Evolutionary conservation across 2,329 filamentous ascomycete genomes (phyloP).

Genomic region (Amesomyces nigricolor): DNA sequence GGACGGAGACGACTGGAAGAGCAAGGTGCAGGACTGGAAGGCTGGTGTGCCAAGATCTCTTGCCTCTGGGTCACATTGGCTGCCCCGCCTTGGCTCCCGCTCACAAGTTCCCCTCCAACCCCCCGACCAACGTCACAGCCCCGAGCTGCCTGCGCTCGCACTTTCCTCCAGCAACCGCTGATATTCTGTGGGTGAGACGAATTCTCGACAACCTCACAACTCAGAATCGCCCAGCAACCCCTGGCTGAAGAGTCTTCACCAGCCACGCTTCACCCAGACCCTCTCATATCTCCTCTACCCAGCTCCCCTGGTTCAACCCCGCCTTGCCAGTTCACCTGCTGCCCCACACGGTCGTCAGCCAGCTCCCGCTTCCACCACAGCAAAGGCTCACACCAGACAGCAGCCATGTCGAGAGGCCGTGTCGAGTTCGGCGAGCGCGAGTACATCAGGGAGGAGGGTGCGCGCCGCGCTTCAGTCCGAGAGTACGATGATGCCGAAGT

Average conservation of each 20-base stretch:
- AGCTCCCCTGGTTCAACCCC: not conserved
- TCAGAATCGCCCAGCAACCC: not conserved
- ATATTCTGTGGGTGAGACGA: conserved; percentile 2
- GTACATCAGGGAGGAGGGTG: conserved; percentile 35
- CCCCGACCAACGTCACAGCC: conserved; percentile 24
- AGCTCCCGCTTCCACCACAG: conserved; percentile 4
- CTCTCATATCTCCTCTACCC: not conserved
- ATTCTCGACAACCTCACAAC: not conserved
- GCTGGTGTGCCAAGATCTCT: conserved; percentile 21
- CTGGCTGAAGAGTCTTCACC: not conserved
- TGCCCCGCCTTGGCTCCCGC: conserved; percentile 22
- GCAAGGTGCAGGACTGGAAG: conserved; percentile 5
- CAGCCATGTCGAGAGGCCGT: conserved; percentile 28
- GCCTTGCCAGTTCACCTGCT: conserved; percentile 4
- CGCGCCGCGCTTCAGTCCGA: conserved; percentile 25
- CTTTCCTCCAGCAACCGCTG: conserved; percentile 10
- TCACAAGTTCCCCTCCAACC: conserved; percentile 15
- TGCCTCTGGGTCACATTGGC: conserved; percentile 19
- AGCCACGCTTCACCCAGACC: not conserved
- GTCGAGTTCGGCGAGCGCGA: conserved; percentile 45
- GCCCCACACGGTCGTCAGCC: conserved; percentile 14
- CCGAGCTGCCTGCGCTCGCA: conserved; percentile 12
- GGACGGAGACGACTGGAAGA: not conserved
- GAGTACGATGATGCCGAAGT: conserved; percentile 25
- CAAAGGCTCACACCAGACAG: conserved; percentile 10